Evolutionary conservation across 805 yeast species (phyloP).

Genomic region (Jamesozyma spencerorum): DNA sequence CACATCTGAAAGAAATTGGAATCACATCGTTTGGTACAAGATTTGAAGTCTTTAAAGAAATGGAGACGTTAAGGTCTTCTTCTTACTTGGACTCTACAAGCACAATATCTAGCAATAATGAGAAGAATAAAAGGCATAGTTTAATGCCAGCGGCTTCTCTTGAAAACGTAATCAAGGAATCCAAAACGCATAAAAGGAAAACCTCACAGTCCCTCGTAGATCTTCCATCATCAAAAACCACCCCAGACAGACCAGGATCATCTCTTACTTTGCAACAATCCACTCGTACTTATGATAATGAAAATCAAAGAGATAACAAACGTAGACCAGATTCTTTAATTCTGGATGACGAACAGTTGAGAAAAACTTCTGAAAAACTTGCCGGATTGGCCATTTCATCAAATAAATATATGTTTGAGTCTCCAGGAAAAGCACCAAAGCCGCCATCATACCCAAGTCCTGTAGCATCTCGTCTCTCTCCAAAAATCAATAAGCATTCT

Average conservation of each 20-base stretch:
- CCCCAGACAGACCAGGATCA: not conserved
- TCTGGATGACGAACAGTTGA: not conserved
- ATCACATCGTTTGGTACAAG: constrained; percentile 91
- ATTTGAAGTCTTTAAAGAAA: constrained; percentile 81
- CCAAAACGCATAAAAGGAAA: constrained; percentile 11
- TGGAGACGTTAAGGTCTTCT: constrained; percentile 45
- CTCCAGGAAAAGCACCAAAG: constrained; percentile 65
- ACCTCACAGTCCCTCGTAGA: constrained; percentile 13
- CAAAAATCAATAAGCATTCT: not conserved
- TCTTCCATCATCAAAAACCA: not conserved
- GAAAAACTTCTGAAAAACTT: constrained; percentile 4
- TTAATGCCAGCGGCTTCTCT: constrained; percentile 5
- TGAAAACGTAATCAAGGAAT: not conserved
- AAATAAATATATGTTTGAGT: constrained; percentile 33
- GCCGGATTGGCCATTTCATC: constrained; percentile 10
- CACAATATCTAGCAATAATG: not conserved
- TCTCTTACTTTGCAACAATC: not conserved
- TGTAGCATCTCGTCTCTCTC: constrained; percentile 20
- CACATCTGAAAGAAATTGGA: constrained; percentile 82
- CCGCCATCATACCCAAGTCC: constrained; percentile 47
- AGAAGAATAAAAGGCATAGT: not conserved
- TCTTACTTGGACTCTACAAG: not conserved
- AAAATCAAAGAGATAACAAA: not conserved
- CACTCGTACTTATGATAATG: not conserved
- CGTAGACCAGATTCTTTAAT: not conserved